Evolutionary conservation across 139 green algal genomes (phyloP).

Genomic region (Asterochloris sp.): DNA sequence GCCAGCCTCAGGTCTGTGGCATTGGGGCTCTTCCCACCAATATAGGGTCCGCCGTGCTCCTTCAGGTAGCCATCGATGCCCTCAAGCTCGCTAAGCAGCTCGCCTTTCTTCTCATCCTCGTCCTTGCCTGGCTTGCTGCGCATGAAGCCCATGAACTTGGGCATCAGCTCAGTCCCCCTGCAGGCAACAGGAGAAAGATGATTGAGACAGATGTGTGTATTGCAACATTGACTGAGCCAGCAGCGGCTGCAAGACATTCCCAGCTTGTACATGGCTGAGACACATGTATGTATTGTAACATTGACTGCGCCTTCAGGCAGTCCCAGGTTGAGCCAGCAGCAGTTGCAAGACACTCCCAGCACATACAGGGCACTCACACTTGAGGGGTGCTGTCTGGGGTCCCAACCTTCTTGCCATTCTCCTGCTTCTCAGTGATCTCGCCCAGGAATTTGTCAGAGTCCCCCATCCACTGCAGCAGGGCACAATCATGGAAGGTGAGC

Average conservation of each 20-base stretch:
- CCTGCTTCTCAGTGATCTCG: slow-evolving; percentile 3
- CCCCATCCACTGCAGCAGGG: neutral
- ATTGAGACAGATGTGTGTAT: neutral
- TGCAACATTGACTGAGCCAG: neutral
- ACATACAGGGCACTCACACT: neutral
- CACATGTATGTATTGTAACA: neutral
- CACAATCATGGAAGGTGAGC: no score
- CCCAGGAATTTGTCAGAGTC: slow-evolving; percentile 8
- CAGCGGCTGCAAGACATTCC: neutral
- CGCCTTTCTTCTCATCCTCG: slow-evolving; percentile 9
- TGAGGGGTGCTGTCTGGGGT: slow-evolving; percentile 10
- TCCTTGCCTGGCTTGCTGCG: neutral
- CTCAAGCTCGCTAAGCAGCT: neutral
- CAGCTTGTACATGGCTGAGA: neutral
- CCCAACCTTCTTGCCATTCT: slow-evolving; percentile 6
- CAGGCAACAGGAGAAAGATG: neutral
- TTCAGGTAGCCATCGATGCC: neutral
- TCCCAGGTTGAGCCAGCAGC: neutral
- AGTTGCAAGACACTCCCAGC: neutral
- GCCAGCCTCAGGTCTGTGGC: slow-evolving; percentile 16
- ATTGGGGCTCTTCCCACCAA: slow-evolving; percentile 9
- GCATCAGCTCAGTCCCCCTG: slow-evolving; percentile 13
- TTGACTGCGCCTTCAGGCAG: neutral
- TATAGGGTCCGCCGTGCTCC: slow-evolving; percentile 5
- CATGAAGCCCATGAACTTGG: slow-evolving; percentile 13